phyloP scores from a whole-genome alignment of 176 grass and related monocot genomes.

The Pontederia crassipes region DNA sequence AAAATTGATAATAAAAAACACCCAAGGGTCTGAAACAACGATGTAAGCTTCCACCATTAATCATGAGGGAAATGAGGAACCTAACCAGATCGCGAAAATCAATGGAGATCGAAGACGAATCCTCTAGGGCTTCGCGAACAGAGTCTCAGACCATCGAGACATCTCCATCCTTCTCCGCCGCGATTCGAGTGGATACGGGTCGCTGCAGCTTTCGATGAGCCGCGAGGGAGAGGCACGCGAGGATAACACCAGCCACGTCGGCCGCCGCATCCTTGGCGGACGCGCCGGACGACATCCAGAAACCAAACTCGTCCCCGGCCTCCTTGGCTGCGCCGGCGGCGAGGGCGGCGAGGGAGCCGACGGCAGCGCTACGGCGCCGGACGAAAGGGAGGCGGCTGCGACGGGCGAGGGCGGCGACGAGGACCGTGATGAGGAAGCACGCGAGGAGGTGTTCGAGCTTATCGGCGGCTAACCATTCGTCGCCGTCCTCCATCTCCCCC shows the following conservation, averaged over 20 bases:
- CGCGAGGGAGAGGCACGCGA: conserved; percentile 28
- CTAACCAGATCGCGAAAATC: too few species aligned
- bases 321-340: conserved; percentile 61
- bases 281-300: conserved; percentile 62
- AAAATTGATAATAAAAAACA: too few species aligned
- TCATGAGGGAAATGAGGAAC: too few species aligned
- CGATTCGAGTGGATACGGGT: neutral
- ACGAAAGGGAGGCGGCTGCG: conserved; percentile 34
- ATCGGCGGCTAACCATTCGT: conserved; percentile 66
- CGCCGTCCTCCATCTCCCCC: conserved; percentile 55
- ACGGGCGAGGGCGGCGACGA: conserved; percentile 24
- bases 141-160: conserved; percentile 1
- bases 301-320: conserved; percentile 51
- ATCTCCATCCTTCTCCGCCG: neutral
- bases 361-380: conserved; percentile 32
- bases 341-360: conserved; percentile 48
- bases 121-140: too few species aligned
- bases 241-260: conserved; percentile 41
- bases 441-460: conserved; percentile 58
- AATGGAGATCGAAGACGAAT: too few species aligned
- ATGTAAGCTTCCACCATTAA: too few species aligned
- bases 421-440: conserved; percentile 54
- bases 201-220: conserved; percentile 8
- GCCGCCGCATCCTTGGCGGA: conserved; percentile 64
- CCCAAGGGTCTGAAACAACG: too few species aligned